phyloP scores from a whole-genome alignment of 352 stramenopile genomes.

The Poterioochromonas sp. region DNA sequence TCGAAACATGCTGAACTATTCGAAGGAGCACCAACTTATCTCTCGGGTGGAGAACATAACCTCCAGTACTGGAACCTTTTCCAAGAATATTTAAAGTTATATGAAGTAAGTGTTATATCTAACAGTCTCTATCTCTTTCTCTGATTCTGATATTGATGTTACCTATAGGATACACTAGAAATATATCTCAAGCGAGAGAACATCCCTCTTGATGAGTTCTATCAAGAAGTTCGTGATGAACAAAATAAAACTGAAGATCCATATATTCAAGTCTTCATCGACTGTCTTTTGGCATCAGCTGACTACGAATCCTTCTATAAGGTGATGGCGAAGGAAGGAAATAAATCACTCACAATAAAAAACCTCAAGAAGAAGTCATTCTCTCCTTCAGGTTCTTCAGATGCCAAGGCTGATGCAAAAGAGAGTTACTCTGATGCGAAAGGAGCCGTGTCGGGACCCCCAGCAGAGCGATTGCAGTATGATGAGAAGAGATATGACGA shows the following conservation, averaged over 20 bases:
- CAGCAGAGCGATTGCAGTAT: too few relatives aligned
- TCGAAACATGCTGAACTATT: conserved; percentile 13
- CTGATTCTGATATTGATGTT: background rate
- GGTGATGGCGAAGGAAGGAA: conserved; percentile 20
- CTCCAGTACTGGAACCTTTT: conserved; percentile 7
- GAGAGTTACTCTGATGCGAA: background rate
- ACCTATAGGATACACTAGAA: background rate
- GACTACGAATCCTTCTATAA: conserved; percentile 32
- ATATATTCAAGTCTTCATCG: conserved; percentile 18
- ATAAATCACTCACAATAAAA: background rate
- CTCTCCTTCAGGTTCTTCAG: background rate
- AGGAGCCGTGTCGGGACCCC: background rate
- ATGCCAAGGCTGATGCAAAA: background rate
- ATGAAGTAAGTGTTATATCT: background rate
- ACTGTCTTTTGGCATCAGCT: conserved; percentile 17
- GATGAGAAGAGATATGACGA: too few relatives aligned
- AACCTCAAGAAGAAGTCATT: background rate
- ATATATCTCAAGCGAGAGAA: background rate
- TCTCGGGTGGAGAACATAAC: conserved; percentile 4
- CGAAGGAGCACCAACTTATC: conserved; percentile 6
- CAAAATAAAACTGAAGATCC: conserved; percentile 5
- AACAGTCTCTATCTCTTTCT: background rate
- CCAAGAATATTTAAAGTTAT: conserved; percentile 25
- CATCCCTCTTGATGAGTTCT: conserved; percentile 14
- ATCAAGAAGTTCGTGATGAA: conserved; percentile 21